Evolutionary conservation across 805 yeast species (phyloP).

Genomic region (Kodamaea restingae): DNA sequence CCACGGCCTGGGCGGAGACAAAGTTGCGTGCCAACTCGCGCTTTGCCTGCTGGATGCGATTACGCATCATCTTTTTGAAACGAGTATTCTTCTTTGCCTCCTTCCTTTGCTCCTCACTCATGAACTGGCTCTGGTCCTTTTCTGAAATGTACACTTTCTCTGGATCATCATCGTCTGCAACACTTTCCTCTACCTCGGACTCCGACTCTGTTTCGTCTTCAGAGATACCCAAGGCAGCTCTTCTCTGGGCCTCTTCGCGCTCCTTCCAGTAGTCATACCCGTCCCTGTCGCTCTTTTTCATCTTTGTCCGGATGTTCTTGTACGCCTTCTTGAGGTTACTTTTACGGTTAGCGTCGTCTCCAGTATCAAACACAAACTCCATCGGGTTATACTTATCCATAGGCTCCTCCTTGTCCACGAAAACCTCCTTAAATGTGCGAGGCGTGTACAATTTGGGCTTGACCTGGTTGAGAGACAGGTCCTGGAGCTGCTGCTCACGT

Average conservation of each 20-base stretch:
- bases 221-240: conserved; percentile 21
- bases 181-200: conserved; percentile 2
- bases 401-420: conserved; percentile 28
- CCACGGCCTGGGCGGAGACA: conserved; percentile 11
- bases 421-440: conserved; percentile 37
- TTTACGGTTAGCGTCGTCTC: conserved; percentile 18
- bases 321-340: conserved; percentile 21
- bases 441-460: conserved; percentile 38
- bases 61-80: conserved; percentile 12
- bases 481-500: conserved; percentile 33
- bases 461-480: conserved; percentile 21
- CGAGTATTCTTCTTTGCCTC: conserved; percentile 12
- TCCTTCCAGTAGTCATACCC: conserved; percentile 34
- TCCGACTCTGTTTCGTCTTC: conserved; percentile 8
- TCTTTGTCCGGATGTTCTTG: conserved; percentile 24
- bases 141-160: conserved; percentile 4
- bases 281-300: conserved; percentile 29
- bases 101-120: conserved; percentile 2
- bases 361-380: conserved; percentile 35
- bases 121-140: conserved; percentile 7
- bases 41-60: conserved; percentile 20
- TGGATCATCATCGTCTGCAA: conserved; percentile 1
- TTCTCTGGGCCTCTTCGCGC: conserved; percentile 13
- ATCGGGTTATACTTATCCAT: conserved; percentile 34
- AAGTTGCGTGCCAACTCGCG: conserved; percentile 21